Evolutionary conservation across 257 asterid genomes (phyloP).

Genomic region (Cruciata laevipes): DNA sequence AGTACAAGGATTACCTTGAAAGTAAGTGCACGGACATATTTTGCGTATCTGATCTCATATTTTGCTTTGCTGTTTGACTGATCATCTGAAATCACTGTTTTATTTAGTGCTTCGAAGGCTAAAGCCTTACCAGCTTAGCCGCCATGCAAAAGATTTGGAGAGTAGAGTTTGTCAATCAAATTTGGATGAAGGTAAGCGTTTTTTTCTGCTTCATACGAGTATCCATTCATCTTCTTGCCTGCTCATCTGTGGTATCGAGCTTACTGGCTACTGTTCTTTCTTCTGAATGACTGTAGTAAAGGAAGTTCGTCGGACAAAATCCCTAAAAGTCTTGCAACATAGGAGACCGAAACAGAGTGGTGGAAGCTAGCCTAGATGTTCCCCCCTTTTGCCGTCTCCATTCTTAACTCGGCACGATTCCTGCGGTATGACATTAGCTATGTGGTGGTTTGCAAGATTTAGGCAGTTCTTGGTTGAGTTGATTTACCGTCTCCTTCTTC

Average conservation of each 20-base stretch:
- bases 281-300: constrained; percentile 40
- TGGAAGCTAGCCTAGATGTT: not conserved
- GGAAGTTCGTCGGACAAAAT: constrained; percentile 64
- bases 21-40: constrained; percentile 42
- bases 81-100: constrained; percentile 17
- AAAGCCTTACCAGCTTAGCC: constrained; percentile 64
- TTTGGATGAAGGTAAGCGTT: constrained; percentile 60
- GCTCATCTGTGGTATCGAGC: not conserved
- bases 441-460: not conserved
- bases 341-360: not conserved
- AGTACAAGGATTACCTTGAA: constrained; percentile 45
- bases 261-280: not conserved
- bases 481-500: not conserved
- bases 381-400: not conserved
- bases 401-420: not conserved
- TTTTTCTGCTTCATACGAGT: not conserved
- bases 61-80: constrained; percentile 7
- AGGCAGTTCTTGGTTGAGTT: not conserved
- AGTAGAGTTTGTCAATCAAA: constrained; percentile 57
- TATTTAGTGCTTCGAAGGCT: constrained; percentile 52
- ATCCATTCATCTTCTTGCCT: not conserved
- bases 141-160: constrained; percentile 75
- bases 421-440: not conserved
- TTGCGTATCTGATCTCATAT: constrained; percentile 1
- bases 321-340: constrained; percentile 38